Percentiles rank a stretch among this genome's conserved stretches.
phyloP scores from a whole-genome alignment of 352 stramenopile genomes.

The Paralagenidium karlingii region DNA sequence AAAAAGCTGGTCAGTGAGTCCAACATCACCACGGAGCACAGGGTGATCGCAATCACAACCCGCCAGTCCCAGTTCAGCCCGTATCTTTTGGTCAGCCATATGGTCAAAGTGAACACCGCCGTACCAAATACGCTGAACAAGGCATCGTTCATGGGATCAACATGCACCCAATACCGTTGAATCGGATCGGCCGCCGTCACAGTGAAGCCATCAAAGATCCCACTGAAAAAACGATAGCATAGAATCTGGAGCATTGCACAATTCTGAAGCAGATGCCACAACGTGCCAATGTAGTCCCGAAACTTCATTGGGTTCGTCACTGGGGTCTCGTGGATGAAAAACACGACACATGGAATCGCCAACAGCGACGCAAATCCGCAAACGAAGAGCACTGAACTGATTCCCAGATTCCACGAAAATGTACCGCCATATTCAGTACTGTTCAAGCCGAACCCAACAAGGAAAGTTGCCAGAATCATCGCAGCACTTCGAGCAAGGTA shows the following conservation, averaged over 20 bases:
- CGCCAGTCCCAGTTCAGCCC: slow-evolving; percentile 20
- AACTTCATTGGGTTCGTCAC: no score
- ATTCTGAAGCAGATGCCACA: no score
- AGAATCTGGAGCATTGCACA: slow-evolving; percentile 28
- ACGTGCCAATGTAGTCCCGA: no score
- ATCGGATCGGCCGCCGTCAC: slow-evolving; percentile 10
- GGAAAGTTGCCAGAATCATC: slow-evolving; percentile 13
- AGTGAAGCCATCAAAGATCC: slow-evolving; percentile 13
- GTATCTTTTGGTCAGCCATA: slow-evolving; percentile 11
- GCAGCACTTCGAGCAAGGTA: slow-evolving; percentile 24
- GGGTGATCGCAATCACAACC: slow-evolving; percentile 11
- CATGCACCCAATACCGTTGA: slow-evolving; percentile 13
- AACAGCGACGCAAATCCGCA: slow-evolving; percentile 16
- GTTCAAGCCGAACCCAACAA: slow-evolving; percentile 23
- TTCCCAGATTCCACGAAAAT: slow-evolving; percentile 27
- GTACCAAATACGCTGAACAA: slow-evolving; percentile 9
- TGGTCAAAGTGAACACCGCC: slow-evolving; percentile 4
- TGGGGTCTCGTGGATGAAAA: slow-evolving; percentile 41
- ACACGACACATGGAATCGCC: slow-evolving; percentile 25
- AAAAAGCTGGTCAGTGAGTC: slow-evolving; percentile 31
- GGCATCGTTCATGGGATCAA: slow-evolving; percentile 12
- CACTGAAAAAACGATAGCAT: slow-evolving; percentile 19
- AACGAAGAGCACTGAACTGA: slow-evolving; percentile 36
- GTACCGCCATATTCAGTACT: slow-evolving; percentile 17
- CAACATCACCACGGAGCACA: slow-evolving; percentile 16